Percentiles rank a stretch among this genome's conserved stretches.
Conservation (phyloP, 768 basidiomycete species). For the Lyophyllum shimeji region DNA sequence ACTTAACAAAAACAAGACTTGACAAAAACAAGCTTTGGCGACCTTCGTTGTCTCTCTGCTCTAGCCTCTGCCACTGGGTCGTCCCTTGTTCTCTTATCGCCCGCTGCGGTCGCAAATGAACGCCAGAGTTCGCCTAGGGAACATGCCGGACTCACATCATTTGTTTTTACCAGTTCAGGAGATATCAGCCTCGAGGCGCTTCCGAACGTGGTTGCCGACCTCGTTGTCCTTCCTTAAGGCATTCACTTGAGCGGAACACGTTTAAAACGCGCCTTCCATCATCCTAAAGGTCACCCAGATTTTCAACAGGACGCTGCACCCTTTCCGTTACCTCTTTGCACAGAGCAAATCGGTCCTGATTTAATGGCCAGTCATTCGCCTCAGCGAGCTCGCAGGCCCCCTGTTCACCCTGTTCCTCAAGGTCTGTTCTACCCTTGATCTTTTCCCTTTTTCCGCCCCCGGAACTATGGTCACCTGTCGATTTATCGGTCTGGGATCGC, state of each 20-base stretch:
- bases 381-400: constrained; percentile 56
- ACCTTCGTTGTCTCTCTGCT: too few species aligned
- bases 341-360: constrained; percentile 17
- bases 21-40: too few species aligned
- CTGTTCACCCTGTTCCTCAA: constrained; percentile 45
- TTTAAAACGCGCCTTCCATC: constrained; percentile 61
- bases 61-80: background rate
- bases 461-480: constrained; percentile 15
- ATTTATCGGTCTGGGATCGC: constrained; percentile 14
- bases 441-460: constrained; percentile 15
- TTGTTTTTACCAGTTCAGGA: constrained; percentile 15
- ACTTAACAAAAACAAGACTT: too few species aligned
- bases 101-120: background rate
- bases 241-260: constrained; percentile 52
- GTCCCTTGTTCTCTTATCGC: background rate
- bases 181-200: constrained; percentile 35
- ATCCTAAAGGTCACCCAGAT: constrained; percentile 30
- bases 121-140: constrained; percentile 14
- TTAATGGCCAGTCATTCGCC: constrained; percentile 62
- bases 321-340: constrained; percentile 22
- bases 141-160: constrained; percentile 18
- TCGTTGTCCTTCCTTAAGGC: constrained; percentile 47
- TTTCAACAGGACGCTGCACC: constrained; percentile 23
- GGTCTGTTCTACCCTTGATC: constrained; percentile 37
- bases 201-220: constrained; percentile 60